Evolutionary conservation across 2,329 filamentous ascomycete species (phyloP).

Genomic region (Didymosphaeria variabile): DNA sequence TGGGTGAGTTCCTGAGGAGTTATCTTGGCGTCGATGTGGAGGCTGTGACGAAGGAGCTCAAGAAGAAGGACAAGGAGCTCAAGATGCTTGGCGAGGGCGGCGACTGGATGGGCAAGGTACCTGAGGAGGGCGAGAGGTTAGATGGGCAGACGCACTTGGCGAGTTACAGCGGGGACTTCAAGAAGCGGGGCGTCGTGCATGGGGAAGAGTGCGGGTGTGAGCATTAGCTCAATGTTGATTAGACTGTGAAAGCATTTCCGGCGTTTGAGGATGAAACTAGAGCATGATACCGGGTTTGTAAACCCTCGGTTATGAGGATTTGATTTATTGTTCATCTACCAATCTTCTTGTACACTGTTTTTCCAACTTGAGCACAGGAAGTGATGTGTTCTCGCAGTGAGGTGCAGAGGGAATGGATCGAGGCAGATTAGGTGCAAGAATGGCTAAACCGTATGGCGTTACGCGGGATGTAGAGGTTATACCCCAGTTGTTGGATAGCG

Average conservation of each 20-base stretch:
- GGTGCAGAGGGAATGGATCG: no score
- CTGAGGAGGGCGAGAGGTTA: conserved; percentile 52
- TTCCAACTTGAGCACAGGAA: no score
- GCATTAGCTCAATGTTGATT: conserved; percentile 22
- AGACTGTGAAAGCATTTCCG: conserved; percentile 2
- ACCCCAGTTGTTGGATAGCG: no score
- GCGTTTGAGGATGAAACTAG: neutral
- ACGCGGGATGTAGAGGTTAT: no score
- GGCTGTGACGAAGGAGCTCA: conserved; percentile 78
- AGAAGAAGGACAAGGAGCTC: conserved; percentile 59
- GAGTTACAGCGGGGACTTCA: conserved; percentile 46
- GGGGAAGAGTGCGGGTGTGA: conserved; percentile 42
- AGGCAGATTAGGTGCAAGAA: no score
- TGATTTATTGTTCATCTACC: neutral
- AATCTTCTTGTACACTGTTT: no score
- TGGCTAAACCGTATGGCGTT: no score
- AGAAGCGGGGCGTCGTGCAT: conserved; percentile 43
- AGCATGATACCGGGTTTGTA: conserved; percentile 5
- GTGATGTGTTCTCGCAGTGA: no score
- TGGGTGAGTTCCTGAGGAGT: conserved; percentile 80
- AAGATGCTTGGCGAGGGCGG: conserved; percentile 41
- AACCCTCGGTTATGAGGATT: neutral
- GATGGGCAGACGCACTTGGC: conserved; percentile 59
- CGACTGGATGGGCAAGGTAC: conserved; percentile 55
- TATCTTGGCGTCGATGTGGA: conserved; percentile 85